Evolutionary conservation across 768 basidiomycete species (phyloP).

Genomic region (Tricholoma saponaceum): DNA sequence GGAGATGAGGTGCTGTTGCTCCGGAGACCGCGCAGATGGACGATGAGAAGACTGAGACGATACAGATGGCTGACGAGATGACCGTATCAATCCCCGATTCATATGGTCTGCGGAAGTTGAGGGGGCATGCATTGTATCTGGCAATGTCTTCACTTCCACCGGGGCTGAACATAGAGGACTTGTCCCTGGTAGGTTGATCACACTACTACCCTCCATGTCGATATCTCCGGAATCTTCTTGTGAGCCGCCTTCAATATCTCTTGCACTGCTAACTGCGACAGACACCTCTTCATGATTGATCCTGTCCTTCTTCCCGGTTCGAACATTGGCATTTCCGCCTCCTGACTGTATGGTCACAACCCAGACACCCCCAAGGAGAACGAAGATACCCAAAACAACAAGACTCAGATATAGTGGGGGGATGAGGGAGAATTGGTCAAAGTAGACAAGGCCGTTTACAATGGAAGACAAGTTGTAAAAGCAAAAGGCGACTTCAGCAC

Average conservation of each 20-base stretch:
- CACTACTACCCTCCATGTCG: neutral
- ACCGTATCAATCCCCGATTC: neutral
- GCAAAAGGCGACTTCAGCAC: slow-evolving; percentile 76
- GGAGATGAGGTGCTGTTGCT: neutral
- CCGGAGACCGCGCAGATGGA: neutral
- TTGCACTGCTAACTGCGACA: neutral
- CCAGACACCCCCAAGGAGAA: slow-evolving; percentile 87
- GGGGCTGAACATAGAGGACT: slow-evolving; percentile 12
- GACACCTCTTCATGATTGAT: slow-evolving; percentile 22
- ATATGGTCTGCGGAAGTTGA: neutral
- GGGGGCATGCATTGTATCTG: slow-evolving; percentile 22
- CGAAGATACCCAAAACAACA: slow-evolving; percentile 69
- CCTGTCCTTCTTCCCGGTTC: slow-evolving; percentile 41
- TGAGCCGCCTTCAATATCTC: slow-evolving; percentile 19
- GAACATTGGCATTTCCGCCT: slow-evolving; percentile 45
- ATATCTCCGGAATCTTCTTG: neutral
- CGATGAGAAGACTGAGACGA: neutral
- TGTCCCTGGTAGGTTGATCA: neutral
- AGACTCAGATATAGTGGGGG: slow-evolving; percentile 65
- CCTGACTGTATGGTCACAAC: slow-evolving; percentile 77
- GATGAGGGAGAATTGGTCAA: slow-evolving; percentile 77
- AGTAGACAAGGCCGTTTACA: slow-evolving; percentile 86
- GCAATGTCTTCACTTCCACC: slow-evolving; percentile 25
- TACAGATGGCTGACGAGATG: neutral
- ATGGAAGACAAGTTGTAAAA: slow-evolving; percentile 94